Conservation (phyloP, 768 basidiomycete genomes). For the Ephemerocybe angulata region DNA sequence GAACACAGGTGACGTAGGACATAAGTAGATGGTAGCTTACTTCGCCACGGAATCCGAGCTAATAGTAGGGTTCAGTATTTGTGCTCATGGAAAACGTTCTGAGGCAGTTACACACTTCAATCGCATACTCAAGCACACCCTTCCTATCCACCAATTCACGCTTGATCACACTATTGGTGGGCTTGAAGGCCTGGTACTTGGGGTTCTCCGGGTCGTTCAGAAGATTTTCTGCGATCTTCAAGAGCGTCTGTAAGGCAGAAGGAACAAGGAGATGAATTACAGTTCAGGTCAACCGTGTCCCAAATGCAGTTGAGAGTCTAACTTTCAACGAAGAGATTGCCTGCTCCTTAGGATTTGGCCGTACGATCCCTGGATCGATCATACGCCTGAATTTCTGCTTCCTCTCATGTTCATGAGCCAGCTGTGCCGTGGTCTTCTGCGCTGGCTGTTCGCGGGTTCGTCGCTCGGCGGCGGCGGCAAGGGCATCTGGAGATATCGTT, state of each 20-base stretch:
- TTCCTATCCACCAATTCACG: conserved; percentile 63
- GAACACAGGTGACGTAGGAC: conserved; percentile 3
- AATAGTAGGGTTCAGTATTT: neutral
- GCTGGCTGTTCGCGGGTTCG: conserved; percentile 31
- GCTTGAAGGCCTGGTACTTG: conserved; percentile 73
- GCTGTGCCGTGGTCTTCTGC: conserved; percentile 35
- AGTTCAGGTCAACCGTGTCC: conserved; percentile 12
- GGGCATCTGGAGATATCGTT: conserved; percentile 29
- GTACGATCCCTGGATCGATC: conserved; percentile 73
- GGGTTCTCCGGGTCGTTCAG: conserved; percentile 67
- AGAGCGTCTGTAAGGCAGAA: conserved; percentile 49
- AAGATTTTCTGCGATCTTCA: conserved; percentile 69
- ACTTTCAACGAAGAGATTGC: conserved; percentile 66
- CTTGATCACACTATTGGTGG: conserved; percentile 68
- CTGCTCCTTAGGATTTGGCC: conserved; percentile 62
- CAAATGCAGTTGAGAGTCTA: conserved; percentile 18
- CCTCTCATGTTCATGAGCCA: conserved; percentile 55
- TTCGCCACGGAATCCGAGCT: conserved; percentile 76
- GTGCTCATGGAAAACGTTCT: neutral
- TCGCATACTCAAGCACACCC: conserved; percentile 76
- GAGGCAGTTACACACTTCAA: conserved; percentile 53
- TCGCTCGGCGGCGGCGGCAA: conserved; percentile 46
- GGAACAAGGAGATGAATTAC: neutral
- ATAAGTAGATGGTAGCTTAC: conserved; percentile 29
- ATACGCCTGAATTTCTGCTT: conserved; percentile 71